These are phyloP conservation scores for Gamsiella multidivaricata DNA, from an alignment of 192 early-diverging fungal genomes.

Conservation along the genomic window DNA sequence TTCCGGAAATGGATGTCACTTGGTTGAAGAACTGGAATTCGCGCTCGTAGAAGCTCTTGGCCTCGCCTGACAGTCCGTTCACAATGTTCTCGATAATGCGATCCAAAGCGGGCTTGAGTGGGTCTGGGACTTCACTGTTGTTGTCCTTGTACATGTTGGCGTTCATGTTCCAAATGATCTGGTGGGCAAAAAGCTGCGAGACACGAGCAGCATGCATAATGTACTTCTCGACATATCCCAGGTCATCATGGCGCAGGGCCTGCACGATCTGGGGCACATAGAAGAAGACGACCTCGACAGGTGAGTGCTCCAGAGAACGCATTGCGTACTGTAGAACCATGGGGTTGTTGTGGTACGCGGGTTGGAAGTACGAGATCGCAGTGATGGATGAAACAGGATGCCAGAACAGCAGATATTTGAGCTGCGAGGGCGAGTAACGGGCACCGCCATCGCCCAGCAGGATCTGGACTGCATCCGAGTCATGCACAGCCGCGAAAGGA, in stretches of 20 bases:
- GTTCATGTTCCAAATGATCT: conserved; percentile 99
- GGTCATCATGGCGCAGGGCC: conserved; percentile 86
- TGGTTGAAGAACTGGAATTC: conserved; percentile 97
- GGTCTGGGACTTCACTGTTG: conserved; percentile 70
- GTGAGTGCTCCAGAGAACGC: conserved; percentile 88
- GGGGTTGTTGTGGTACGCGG: conserved; percentile 79
- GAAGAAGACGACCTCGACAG: conserved; percentile 96
- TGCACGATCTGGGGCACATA: conserved; percentile 99
- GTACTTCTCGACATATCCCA: conserved; percentile 95
- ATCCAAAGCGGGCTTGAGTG: conserved; percentile 90
- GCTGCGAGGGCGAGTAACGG: conserved; percentile 31
- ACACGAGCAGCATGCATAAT: conserved; percentile 93
- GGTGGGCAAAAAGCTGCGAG: conserved; percentile 98
- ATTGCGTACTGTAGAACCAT: conserved; percentile 96
- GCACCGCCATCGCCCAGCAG: conserved; percentile 72
- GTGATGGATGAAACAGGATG: conserved; percentile 89
- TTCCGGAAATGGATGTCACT: conserved; percentile 97
- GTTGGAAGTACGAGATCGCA: conserved; percentile 83
- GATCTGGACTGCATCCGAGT: conserved; percentile 78
- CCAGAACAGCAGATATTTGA: conserved; percentile 89
- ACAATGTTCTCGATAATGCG: conserved; percentile 88
- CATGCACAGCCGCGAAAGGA: conserved; percentile 72
- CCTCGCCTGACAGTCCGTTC: conserved; percentile 81
- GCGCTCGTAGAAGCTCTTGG: conserved; percentile 93
- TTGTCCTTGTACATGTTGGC: conserved; percentile 84